Evolutionary conservation across 148 eudicot genomes (phyloP).

Genomic region (Bassia scoparia): DNA sequence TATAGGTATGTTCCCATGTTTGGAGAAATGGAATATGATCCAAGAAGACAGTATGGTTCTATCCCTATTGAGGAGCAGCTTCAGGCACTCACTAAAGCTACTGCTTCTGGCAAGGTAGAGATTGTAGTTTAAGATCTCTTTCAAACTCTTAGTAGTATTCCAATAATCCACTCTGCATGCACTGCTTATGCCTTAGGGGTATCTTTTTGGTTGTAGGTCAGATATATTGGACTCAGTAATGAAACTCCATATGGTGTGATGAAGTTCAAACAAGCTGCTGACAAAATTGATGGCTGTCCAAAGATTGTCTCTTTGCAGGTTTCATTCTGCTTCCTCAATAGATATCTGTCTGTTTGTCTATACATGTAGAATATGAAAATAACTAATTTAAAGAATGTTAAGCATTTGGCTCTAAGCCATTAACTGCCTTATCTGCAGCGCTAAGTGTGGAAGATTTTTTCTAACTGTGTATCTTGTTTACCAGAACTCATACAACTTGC

Average conservation of each 20-base stretch:
- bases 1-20: slow-evolving; percentile 93
- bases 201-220: slow-evolving; percentile 54
- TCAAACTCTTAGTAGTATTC: background rate
- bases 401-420: background rate
- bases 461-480: slow-evolving; percentile 15
- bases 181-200: background rate
- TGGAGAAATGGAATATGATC: slow-evolving; percentile 85
- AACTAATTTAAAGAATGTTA: background rate
- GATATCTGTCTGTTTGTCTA: no score
- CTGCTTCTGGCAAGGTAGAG: slow-evolving; percentile 80
- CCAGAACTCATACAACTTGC: slow-evolving; percentile 72
- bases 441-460: background rate
- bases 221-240: slow-evolving; percentile 81
- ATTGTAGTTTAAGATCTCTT: background rate
- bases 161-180: background rate
- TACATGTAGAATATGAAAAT: no score
- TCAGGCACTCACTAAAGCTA: slow-evolving; percentile 60
- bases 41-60: slow-evolving; percentile 44
- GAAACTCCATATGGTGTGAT: slow-evolving; percentile 90
- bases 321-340: slow-evolving; percentile 13
- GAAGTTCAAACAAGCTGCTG: slow-evolving; percentile 71
- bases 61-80: slow-evolving; percentile 72
- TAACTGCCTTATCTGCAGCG: background rate
- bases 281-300: slow-evolving; percentile 29
- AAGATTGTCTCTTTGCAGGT: slow-evolving; percentile 84